Evolutionary conservation across 805 yeast genomes (phyloP), one percentile per base, ranked within the genome.

Genomic region (Cyberlindnera bimundalis): DNA sequence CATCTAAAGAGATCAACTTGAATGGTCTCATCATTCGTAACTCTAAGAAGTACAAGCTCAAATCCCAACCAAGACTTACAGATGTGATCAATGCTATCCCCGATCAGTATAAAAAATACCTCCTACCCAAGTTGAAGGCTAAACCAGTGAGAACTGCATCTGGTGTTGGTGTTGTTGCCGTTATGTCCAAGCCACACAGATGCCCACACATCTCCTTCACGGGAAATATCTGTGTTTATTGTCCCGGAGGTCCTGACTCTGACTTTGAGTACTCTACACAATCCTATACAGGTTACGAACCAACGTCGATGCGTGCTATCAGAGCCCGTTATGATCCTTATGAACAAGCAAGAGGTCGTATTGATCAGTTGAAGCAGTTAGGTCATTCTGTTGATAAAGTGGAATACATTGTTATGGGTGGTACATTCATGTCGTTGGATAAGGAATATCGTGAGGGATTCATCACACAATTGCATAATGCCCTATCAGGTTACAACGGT

Each of bases 131-230:
- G 65, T 71, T 93, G 33, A 87, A 93, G 65, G 99, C 99, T n/a
- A 93, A 93, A 63, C 99, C 99, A 0, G 98, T 93, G 33, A 76
- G 99, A 64, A 93, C 99, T 0, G 99, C 99, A 0, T 85, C 96
- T 10, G 99, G 99, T 55, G 95, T 93, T 44, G 99, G 99, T 9
- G 99, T 93, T 16, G 98, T 93, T 33, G 99, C 99, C 0, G 98
- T 93, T 24, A 93, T 93, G 98, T 90, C 97, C 69, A 93, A 93
- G 64, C 99, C 99, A 3, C 99, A 93, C 64, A 76, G 99, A 67
- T 93, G 99, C 65, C 99, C 99, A 20, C 99, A 93, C 64, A 93
- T 93, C 55, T 98, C 99, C 16, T 93, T 93, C 62, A 93, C 99
- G 0, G 99, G 99, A 47, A 93, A 93, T 59, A 93, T 93, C 47